Evolutionary conservation across 176 grass and related monocot species (phyloP).

Genomic region (Aegilops tauschii): DNA sequence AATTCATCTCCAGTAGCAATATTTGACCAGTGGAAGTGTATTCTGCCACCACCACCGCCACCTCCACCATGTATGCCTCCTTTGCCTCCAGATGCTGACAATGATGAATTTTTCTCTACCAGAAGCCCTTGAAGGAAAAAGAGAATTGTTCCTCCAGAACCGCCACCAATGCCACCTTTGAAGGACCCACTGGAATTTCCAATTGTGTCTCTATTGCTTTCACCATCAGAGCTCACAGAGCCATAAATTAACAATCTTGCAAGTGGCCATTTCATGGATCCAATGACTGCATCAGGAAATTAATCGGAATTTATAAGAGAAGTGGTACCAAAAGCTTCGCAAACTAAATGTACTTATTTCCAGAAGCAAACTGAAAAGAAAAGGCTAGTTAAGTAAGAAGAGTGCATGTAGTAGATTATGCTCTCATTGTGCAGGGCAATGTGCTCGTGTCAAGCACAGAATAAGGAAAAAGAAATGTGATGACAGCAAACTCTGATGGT

Average conservation of each 20-base stretch:
- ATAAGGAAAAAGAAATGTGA: neutral
- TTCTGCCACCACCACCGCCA: constrained; percentile 82
- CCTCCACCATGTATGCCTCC: constrained; percentile 82
- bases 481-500: neutral
- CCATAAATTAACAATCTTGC: constrained; percentile 69
- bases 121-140: constrained; percentile 80
- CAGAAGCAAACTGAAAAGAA: constrained; percentile 9
- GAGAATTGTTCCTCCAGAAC: constrained; percentile 90
- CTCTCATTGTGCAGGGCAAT: neutral
- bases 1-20: constrained; percentile 95
- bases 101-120: constrained; percentile 72
- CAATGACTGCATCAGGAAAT: constrained; percentile 64
- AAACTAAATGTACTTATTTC: constrained; percentile 19
- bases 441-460: neutral
- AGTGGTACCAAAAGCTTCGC: neutral
- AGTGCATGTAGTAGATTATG: constrained; percentile 2
- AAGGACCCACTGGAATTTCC: constrained; percentile 52
- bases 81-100: constrained; percentile 77
- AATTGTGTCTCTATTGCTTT: constrained; percentile 46
- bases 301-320: constrained; percentile 4
- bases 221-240: constrained; percentile 66
- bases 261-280: constrained; percentile 98
- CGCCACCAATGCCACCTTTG: constrained; percentile 86
- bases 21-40: constrained; percentile 95
- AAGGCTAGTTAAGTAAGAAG: neutral